phyloP scores from a whole-genome alignment of 2,329 filamentous ascomycete genomes.

The Aspergillus fumigatiaffinis region DNA sequence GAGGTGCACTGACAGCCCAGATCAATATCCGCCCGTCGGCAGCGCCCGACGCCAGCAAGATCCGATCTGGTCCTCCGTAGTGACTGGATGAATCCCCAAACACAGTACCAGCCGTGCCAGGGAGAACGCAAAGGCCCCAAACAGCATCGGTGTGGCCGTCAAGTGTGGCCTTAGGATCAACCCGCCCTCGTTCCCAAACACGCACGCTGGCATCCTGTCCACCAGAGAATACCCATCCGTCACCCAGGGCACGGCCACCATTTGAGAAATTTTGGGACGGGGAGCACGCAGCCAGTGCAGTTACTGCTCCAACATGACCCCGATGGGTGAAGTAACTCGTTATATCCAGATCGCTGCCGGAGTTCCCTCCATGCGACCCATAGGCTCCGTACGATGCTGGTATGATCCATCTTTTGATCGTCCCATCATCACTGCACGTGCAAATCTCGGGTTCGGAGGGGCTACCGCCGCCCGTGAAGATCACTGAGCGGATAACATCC shows the following conservation, averaged over 20 bases:
- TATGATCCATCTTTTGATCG: conserved; percentile 95
- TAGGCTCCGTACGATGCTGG: conserved; percentile 70
- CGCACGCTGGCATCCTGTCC: conserved; percentile 90
- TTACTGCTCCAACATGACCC: conserved; percentile 86
- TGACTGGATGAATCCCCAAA: conserved; percentile 69
- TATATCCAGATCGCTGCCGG: conserved; percentile 79
- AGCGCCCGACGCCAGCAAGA: conserved; percentile 84
- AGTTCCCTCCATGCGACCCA: conserved; percentile 49
- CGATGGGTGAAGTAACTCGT: conserved; percentile 92
- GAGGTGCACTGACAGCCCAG: conserved; percentile 90
- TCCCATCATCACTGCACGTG: conserved; percentile 90
- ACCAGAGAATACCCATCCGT: conserved; percentile 98
- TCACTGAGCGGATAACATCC: conserved; percentile 88
- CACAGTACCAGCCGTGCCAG: conserved; percentile 72
- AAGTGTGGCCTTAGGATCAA: conserved; percentile 91
- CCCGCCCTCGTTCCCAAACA: conserved; percentile 90
- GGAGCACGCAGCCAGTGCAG: conserved; percentile 81
- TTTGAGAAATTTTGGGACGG: conserved; percentile 85
- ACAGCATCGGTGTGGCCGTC: conserved; percentile 94
- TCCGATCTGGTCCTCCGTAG: conserved; percentile 77
- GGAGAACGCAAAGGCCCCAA: conserved; percentile 91
- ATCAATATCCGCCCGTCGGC: conserved; percentile 89
- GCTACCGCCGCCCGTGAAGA: conserved; percentile 94
- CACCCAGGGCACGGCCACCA: conserved; percentile 79
- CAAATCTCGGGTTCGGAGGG: conserved; percentile 95